A percentile compares a stretch with the other conserved stretches of the same genome.
These are phyloP conservation scores for Amanita brunnescens DNA, from an alignment of 768 basidiomycete species.

Conservation along the genomic window DNA sequence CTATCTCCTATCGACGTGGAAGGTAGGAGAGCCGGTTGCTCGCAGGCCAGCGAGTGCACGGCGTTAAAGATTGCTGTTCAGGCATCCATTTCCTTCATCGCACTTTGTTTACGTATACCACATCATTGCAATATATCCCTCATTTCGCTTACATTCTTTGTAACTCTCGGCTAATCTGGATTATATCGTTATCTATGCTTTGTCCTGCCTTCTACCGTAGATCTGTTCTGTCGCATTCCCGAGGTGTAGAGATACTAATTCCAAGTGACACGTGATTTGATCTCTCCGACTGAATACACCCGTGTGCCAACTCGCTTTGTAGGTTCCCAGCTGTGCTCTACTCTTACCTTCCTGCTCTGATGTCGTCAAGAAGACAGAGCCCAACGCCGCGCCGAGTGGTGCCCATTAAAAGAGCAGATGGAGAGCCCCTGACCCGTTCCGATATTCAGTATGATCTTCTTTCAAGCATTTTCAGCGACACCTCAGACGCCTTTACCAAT, in stretches of 20 bases:
- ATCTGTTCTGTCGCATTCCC: not conserved
- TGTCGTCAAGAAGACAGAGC: conserved; percentile 31
- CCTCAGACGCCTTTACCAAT: conserved; percentile 44
- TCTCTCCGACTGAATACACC: not conserved
- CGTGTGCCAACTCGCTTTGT: not conserved
- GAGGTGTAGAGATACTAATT: not conserved
- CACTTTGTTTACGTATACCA: conserved; percentile 5
- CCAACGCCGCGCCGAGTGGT: conserved; percentile 32
- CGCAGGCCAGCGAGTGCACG: conserved; percentile 2
- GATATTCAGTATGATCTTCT: conserved; percentile 81
- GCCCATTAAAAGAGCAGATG: conserved; percentile 49
- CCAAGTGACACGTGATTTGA: conserved; percentile 2
- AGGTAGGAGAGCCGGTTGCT: conserved; percentile 14
- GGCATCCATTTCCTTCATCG: not conserved
- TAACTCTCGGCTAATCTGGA: not conserved
- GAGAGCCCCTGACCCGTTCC: conserved; percentile 53
- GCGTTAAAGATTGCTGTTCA: not conserved
- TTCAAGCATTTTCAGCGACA: conserved; percentile 64
- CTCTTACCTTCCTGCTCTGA: conserved; percentile 1
- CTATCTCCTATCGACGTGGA: conserved; percentile 52
- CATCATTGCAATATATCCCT: conserved; percentile 10
- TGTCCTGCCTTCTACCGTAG: conserved; percentile 1
- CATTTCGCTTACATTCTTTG: conserved; percentile 3
- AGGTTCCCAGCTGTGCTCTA: conserved; percentile 3
- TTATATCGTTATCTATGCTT: not conserved